Base-by-base conservation (phyloP, 805 yeast species). In the Wickerhamomyces rabaulensis region DNA sequence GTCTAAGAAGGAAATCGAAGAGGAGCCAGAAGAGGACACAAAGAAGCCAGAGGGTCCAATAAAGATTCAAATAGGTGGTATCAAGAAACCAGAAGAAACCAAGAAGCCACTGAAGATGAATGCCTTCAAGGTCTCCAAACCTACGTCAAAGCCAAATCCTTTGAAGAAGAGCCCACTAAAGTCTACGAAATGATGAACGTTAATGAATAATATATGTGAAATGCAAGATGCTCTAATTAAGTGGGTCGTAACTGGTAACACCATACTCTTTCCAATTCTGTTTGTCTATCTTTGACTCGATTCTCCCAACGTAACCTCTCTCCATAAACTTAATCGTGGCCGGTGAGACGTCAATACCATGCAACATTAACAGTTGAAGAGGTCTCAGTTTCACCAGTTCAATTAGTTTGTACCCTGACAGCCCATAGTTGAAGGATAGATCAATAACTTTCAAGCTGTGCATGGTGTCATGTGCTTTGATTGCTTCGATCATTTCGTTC, bases 191-290 rank as follows among this genome's bases (percentile, higher is more conserved):
- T 38, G 38, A 36, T 36, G 27, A 41, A 20, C 4, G 31, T 27
- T 27, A 27, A 27, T 27, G 31, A 27, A 27, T 27, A n/a, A 13
- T 25, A 25, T 9, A 25, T 25, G 13, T 13, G 13, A 27, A 27
- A 27, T 27, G 31, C 31, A 27, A 27, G 13, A 27, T 27, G n/a
- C 31, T 13, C 10, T 13, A 27, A 27, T 4, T 13, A 13, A 27
- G n/a, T 13, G 60, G 60, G 37, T 54, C 52, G 44, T 53, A 57
- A 36, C 55, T 53, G 21, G 53, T 54, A 5, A 50, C 44, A 13
- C 61, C 60, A 36, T 46, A 57, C 41, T 55, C 57, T 31, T 50
- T 55, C 61, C 60, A 57, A n/a, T 45, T 41, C 35, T 48, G 53
- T 33, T 49, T 51, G 19, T 53, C 57, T 29, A 57, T 35, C 17